Percentiles rank a stretch among this genome's conserved stretches.
Evolutionary conservation across 805 yeast species (phyloP).

Genomic region (Dipodascus albidus): DNA sequence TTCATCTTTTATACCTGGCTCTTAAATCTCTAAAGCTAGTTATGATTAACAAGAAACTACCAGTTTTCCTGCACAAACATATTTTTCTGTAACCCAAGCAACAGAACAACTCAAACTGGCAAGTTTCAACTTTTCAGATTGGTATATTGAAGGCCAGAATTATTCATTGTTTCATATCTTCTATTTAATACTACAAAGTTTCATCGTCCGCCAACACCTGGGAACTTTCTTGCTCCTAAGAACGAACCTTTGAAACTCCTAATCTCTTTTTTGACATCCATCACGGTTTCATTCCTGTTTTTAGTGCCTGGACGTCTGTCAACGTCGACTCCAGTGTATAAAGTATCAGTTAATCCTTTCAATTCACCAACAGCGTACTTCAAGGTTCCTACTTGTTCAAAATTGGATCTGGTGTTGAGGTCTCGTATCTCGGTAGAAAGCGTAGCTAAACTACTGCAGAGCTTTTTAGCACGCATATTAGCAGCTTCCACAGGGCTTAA

Average conservation of each 20-base stretch:
- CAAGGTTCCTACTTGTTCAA: constrained; percentile 6
- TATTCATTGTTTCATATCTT: neutral
- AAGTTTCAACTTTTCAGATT: neutral
- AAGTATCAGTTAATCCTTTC: constrained; percentile 3
- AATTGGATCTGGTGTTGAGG: neutral
- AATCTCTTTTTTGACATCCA: constrained; percentile 15
- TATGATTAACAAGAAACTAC: too few relatives aligned
- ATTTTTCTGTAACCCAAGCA: too few relatives aligned
- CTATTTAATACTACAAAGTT: neutral
- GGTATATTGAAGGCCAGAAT: neutral
- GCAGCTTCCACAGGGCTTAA: constrained; percentile 3
- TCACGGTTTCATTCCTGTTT: constrained; percentile 1
- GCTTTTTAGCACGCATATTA: neutral
- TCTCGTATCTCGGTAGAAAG: neutral
- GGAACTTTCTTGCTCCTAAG: constrained; percentile 8
- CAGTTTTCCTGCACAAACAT: too few relatives aligned
- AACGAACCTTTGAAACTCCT: constrained; percentile 16
- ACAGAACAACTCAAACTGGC: neutral
- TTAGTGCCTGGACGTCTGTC: constrained; percentile 2
- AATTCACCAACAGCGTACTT: constrained; percentile 9
- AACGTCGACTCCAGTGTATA: neutral
- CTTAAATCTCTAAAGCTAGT: too few relatives aligned
- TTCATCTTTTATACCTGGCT: too few relatives aligned
- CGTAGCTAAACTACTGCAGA: constrained; percentile 3
- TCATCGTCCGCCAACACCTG: neutral